phyloP scores from a whole-genome alignment of 345 rosid species.

The Aquilaria yunnanensis region DNA sequence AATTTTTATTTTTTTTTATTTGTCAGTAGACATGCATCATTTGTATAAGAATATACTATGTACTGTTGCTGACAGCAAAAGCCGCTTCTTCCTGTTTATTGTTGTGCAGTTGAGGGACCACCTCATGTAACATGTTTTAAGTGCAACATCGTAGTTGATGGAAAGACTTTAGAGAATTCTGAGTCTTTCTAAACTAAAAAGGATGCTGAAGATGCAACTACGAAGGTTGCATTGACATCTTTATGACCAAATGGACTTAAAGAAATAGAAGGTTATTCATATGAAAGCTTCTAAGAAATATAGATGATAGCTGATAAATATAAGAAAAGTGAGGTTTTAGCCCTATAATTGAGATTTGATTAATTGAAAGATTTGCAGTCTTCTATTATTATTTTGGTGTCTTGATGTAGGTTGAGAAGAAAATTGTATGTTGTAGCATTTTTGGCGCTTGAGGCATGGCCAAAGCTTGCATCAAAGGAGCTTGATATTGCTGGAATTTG shows the following conservation, averaged over 20 bases:
- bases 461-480: no score
- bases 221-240: slow-evolving; percentile 45
- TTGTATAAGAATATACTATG: slow-evolving; percentile 44
- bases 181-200: slow-evolving; percentile 39
- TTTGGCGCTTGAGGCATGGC: no score
- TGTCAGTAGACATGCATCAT: slow-evolving; percentile 20
- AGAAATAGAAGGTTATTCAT: slow-evolving; percentile 16
- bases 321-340: no score
- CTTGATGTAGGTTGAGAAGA: no score
- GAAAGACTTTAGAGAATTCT: slow-evolving; percentile 28
- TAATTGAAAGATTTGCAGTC: no score
- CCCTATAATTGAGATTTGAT: no score
- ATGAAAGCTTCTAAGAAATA: no score
- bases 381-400: no score
- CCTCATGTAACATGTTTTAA: slow-evolving; percentile 51
- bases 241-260: slow-evolving; percentile 23
- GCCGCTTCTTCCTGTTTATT: slow-evolving; percentile 35
- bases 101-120: slow-evolving; percentile 40
- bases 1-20: slow-evolving; percentile 1
- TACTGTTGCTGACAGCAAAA: slow-evolving; percentile 35
- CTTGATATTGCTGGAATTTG: no score
- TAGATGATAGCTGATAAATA: no score
- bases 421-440: no score
- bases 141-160: slow-evolving; percentile 39
- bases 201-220: slow-evolving; percentile 60